phyloP scores from a whole-genome alignment of 345 rosid genomes.

The Melastoma malabathricum region DNA sequence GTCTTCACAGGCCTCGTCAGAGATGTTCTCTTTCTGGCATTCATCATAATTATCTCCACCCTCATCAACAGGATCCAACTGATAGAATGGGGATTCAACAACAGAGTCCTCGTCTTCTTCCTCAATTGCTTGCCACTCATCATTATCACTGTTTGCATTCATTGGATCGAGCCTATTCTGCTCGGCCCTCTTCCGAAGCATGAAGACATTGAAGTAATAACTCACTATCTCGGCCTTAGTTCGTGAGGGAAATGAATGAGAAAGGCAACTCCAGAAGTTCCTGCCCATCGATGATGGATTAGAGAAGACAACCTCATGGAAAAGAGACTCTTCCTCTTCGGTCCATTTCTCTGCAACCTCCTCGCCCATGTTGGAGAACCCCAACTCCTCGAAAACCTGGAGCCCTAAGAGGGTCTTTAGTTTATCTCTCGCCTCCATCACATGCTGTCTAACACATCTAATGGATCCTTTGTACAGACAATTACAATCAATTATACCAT shows the following conservation, averaged over 20 bases:
- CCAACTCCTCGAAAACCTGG: constrained; percentile 34
- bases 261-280: constrained; percentile 52
- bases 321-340: constrained; percentile 50
- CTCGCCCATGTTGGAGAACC: constrained; percentile 73
- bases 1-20: constrained; percentile 1
- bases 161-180: constrained; percentile 55
- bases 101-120: constrained; percentile 20
- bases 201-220: constrained; percentile 76
- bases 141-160: constrained; percentile 61
- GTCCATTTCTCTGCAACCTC: constrained; percentile 47
- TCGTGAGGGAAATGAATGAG: constrained; percentile 38
- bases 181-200: constrained; percentile 44
- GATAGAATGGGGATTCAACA: constrained; percentile 19
- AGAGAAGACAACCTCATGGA: constrained; percentile 38
- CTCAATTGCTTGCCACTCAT: constrained; percentile 46
- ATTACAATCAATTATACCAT: constrained; percentile 36
- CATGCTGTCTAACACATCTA: constrained; percentile 53
- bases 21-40: constrained; percentile 2
- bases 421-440: constrained; percentile 40
- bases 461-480: constrained; percentile 44
- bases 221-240: constrained; percentile 45
- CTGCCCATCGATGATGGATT: constrained; percentile 39
- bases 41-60: constrained; percentile 15
- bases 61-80: constrained; percentile 7
- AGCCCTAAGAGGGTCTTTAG: constrained; percentile 31